A percentile compares a stretch with the other conserved stretches of the same genome.
Conservation (phyloP, 2,329 filamentous ascomycete species). For the Colletotrichum euphorbiae region DNA sequence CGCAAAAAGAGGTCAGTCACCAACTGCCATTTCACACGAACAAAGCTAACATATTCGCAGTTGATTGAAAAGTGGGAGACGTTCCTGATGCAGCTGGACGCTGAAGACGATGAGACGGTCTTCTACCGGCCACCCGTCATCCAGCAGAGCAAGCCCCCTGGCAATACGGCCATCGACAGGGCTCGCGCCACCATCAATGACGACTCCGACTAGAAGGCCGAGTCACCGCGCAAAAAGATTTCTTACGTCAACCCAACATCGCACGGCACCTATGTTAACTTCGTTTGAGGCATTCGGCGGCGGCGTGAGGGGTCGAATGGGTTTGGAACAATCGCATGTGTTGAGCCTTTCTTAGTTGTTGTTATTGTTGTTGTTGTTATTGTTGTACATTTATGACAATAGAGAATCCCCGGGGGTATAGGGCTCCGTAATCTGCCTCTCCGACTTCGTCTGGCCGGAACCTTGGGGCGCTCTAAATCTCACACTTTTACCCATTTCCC, state of each 20-base stretch:
- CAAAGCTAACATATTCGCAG: constrained; percentile 47
- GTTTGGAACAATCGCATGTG: constrained; percentile 22
- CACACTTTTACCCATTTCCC: not conserved
- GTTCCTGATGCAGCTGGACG: constrained; percentile 94
- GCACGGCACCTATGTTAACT: constrained; percentile 18
- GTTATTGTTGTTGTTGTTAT: constrained; percentile 25
- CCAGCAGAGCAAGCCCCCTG: constrained; percentile 61
- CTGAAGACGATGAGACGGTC: constrained; percentile 83
- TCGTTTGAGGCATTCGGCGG: constrained; percentile 19
- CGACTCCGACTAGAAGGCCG: constrained; percentile 64
- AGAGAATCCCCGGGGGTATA: constrained; percentile 30
- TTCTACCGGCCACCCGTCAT: constrained; percentile 75
- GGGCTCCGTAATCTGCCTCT: constrained; percentile 34
- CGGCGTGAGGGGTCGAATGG: not conserved
- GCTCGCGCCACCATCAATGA: constrained; percentile 69
- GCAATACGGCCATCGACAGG: constrained; percentile 70
- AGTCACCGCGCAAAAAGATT: constrained; percentile 28
- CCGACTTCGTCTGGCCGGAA: constrained; percentile 12
- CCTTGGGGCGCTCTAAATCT: constrained; percentile 20
- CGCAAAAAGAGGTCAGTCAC: constrained; percentile 89
- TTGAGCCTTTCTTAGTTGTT: constrained; percentile 23
- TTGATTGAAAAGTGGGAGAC: constrained; percentile 96
- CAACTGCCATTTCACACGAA: not conserved
- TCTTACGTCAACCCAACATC: constrained; percentile 22
- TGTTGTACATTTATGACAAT: constrained; percentile 44